Evolutionary conservation across 2,329 filamentous ascomycete species (phyloP).

Genomic region (Seiridium cupressi): DNA sequence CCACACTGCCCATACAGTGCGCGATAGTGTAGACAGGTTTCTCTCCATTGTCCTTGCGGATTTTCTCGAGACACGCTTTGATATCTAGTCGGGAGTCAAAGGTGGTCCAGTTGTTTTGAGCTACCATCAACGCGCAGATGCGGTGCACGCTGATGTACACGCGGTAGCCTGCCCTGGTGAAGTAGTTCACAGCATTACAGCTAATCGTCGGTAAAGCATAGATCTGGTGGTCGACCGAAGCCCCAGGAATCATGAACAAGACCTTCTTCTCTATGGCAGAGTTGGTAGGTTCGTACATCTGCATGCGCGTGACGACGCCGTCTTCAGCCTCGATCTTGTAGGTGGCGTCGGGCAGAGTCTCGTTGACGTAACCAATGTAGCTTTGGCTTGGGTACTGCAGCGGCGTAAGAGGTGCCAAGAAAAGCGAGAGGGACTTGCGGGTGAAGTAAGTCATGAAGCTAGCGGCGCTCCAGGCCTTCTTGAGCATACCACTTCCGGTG

Average conservation of each 20-base stretch:
- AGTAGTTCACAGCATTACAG: slow-evolving; percentile 63
- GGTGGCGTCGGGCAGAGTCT: slow-evolving; percentile 41
- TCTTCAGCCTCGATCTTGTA: slow-evolving; percentile 50
- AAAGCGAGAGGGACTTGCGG: slow-evolving; percentile 48
- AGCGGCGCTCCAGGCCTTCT: slow-evolving; percentile 41
- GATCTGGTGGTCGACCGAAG: slow-evolving; percentile 62
- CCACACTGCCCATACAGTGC: slow-evolving; percentile 64
- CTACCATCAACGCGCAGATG: slow-evolving; percentile 51
- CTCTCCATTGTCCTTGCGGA: slow-evolving; percentile 37
- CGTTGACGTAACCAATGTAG: slow-evolving; percentile 51
- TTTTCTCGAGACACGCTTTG: slow-evolving; percentile 50
- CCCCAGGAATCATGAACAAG: slow-evolving; percentile 61
- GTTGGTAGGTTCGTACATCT: slow-evolving; percentile 55
- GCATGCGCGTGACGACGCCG: slow-evolving; percentile 48
- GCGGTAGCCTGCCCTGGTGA: slow-evolving; percentile 58
- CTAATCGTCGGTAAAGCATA: slow-evolving; percentile 61
- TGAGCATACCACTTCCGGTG: slow-evolving; percentile 43
- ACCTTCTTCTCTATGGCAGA: slow-evolving; percentile 38
- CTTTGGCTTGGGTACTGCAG: slow-evolving; percentile 53
- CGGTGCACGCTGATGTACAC: slow-evolving; percentile 58
- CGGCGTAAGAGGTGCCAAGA: slow-evolving; percentile 52
- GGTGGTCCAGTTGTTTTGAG: slow-evolving; percentile 54
- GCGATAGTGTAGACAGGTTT: slow-evolving; percentile 54
- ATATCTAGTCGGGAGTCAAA: slow-evolving; percentile 61
- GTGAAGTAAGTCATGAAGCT: slow-evolving; percentile 57